Evolutionary conservation across 129 eudicot species (phyloP), one percentile per base, ranked within the genome.

Genomic region (Gnaphalium uliginosum): DNA sequence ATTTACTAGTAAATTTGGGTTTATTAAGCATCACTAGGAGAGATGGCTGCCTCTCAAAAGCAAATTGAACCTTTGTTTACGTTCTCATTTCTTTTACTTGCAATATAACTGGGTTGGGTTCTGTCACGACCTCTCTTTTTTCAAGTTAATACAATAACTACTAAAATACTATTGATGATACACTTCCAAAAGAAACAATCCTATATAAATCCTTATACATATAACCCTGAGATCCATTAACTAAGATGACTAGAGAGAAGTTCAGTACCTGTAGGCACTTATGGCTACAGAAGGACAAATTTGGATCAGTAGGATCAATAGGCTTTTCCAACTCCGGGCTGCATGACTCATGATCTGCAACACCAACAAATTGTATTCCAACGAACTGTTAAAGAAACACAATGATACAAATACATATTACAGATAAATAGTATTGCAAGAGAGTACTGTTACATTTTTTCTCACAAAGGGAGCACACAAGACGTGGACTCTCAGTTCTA

Each of bases 311-410:
- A 32, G 77, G 65, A 78, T 75, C 77, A 69, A 43, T 59, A 76
- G 86, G 76, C 29, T 71, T 41, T 51, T 68, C 73, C 77, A 76
- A 83, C 66, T 77, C 86, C 79, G 54, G 56, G 69, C 81, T 75
- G 83, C 97, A 91, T 79, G 87, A 81, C 71, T 79, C 72, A 76
- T 91, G 97, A 86, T 82, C 97, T 91, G 82, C 60, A 78, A 86
- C 39, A 66, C 33, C 30, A 37, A 78, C 71, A 63, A 17, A 66
- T 57, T 41, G 26, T 25, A 72, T 43, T 69, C 80, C 71, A 81
- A 68, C 22, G 18, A 67, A 61, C 18, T 60, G 33, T 41, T 13
- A 23, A n/a, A 27, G 63, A 76, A 43, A 35, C 68, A 50, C 25
- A 46, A 11, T 19, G n/a, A 64, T 46, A 61, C 63, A 25, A 29